These are phyloP conservation scores for Ophiostoma quercus DNA, from an alignment of 2,329 filamentous ascomycete species.

Conservation along the genomic window DNA sequence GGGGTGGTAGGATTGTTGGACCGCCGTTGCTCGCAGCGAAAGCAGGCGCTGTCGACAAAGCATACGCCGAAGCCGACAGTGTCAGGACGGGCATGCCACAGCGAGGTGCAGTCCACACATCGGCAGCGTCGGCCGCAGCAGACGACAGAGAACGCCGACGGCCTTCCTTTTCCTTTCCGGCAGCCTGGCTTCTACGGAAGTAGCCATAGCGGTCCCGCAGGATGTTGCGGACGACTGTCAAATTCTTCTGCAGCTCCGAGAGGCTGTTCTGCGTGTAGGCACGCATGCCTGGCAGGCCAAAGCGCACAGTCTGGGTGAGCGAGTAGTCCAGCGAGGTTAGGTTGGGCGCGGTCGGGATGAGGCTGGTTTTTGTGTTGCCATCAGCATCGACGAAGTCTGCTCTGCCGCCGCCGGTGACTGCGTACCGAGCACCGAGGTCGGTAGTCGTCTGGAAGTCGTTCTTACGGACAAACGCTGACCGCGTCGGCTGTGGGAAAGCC, in stretches of 20 bases:
- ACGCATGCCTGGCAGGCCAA: slow-evolving; percentile 35
- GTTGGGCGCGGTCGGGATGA: background rate
- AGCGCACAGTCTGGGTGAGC: slow-evolving; percentile 38
- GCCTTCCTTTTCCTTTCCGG: background rate
- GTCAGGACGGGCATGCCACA: slow-evolving; percentile 36
- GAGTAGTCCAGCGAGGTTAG: slow-evolving; percentile 38
- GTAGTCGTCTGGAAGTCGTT: slow-evolving; percentile 33
- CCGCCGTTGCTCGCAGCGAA: slow-evolving; percentile 8
- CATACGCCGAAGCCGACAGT: slow-evolving; percentile 40
- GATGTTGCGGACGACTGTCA: background rate
- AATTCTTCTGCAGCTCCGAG: slow-evolving; percentile 22
- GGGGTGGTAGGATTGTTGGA: slow-evolving; percentile 28
- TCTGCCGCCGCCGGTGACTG: slow-evolving; percentile 30
- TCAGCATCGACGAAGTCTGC: background rate
- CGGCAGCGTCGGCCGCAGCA: background rate
- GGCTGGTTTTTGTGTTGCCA: background rate
- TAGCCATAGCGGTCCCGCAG: slow-evolving; percentile 18
- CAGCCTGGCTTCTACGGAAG: slow-evolving; percentile 9
- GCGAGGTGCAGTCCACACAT: slow-evolving; percentile 16
- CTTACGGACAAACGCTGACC: slow-evolving; percentile 25
- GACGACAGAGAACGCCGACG: background rate
- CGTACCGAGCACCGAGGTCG: slow-evolving; percentile 38
- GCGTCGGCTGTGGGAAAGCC: slow-evolving; percentile 6
- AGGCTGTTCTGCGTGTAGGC: slow-evolving; percentile 25
- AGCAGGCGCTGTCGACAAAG: slow-evolving; percentile 28